Evolutionary conservation across 306 rosid genomes (phyloP), one percentile per base, ranked within the genome.

Genomic region (Rosa persica): DNA sequence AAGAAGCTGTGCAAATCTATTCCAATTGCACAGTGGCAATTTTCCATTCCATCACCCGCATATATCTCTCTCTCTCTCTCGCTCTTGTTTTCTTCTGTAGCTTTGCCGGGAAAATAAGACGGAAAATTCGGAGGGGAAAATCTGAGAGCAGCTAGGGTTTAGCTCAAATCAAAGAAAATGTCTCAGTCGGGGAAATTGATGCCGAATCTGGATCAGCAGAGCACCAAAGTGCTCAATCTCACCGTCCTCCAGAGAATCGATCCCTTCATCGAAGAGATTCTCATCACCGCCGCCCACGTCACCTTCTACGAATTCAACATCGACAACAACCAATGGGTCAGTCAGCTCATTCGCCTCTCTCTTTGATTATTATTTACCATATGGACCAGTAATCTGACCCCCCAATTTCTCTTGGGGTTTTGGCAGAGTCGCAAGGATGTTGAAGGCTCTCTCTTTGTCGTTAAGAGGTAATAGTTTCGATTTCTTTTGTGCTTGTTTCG

Each of bases 401-500:
- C 27, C 25, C 8, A 12, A 40, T 51, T 47, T 30, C 34, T 30
- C 34, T 30, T 77, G 52, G 70, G 46, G 70, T 83, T 82, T 72
- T 89, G 5, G 75, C 84, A 90, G 98, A 92, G 98, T 88, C 98
- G 98, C 66, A 94, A 92, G 88, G 95, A 94, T 81, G 98, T 94
- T 39, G 98, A 92, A 89, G 98, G 98, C 82, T 92, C 98, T 85
- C 98, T 94, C 72, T 94, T 94, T 65, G 98, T 94, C 38, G 98
- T 94, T 40, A 89, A 94, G 85, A 92, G 98, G 98, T 94, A 74
- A 55, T 47, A 42, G 36, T 40, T 62, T 55, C 9, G 30, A 12
- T 72, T 72, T 2, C 15, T 60, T 60, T 34, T 39, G 64, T 74
- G 52, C 6, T 8, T 55, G 12, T 8, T 54, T 55, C 12, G 51